These are phyloP conservation scores for Thamnidium elegans DNA, from an alignment of 192 early-diverging fungal genomes.

Conservation along the genomic window DNA sequence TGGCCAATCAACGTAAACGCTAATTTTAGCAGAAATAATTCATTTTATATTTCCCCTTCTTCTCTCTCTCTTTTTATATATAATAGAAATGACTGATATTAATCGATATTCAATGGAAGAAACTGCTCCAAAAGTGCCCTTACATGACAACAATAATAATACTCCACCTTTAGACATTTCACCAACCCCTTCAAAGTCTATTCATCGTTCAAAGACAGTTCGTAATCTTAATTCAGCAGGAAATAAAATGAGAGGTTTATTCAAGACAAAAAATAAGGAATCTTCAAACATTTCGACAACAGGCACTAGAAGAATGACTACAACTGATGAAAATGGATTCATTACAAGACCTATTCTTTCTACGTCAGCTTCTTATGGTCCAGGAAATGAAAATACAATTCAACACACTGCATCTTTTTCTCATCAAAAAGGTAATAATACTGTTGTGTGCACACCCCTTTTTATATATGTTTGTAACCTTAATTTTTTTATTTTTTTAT, in stretches of 20 bases:
- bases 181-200: slow-evolving; percentile 18
- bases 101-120: slow-evolving; percentile 8
- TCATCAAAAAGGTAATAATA: slow-evolving; percentile 8
- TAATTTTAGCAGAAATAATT: too few relatives aligned
- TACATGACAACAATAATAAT: background rate
- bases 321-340: background rate
- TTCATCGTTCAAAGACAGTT: slow-evolving; percentile 33
- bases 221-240: slow-evolving; percentile 27
- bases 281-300: background rate
- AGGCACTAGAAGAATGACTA: background rate
- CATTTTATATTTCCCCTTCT: background rate
- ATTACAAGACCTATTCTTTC: background rate
- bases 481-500: background rate
- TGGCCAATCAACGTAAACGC: too few relatives aligned
- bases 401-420: background rate
- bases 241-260: slow-evolving; percentile 27
- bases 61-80: background rate
- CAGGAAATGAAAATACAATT: background rate
- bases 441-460: background rate
- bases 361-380: slow-evolving; percentile 10
- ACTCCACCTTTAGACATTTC: background rate
- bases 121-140: background rate
- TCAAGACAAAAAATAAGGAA: slow-evolving; percentile 21
- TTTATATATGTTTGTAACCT: too few relatives aligned
- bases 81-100: slow-evolving; percentile 6